These are phyloP conservation scores for Ceratobasidium sp. DNA, from an alignment of 1,284 basidiomycete species.

Conservation along the genomic window DNA sequence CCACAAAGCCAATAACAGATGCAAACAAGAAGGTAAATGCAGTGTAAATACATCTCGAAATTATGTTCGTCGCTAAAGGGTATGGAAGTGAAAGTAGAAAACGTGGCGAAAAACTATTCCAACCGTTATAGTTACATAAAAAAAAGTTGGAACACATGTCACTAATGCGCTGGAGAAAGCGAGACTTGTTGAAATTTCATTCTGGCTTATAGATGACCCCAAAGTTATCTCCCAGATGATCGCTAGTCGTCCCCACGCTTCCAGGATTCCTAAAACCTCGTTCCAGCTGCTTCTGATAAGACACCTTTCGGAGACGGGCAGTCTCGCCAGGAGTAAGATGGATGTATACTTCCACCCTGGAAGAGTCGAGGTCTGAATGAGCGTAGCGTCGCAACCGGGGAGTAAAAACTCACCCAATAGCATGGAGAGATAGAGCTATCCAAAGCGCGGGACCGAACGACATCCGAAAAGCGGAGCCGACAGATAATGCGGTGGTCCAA, in stretches of 20 bases:
- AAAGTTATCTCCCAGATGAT: constrained; percentile 43
- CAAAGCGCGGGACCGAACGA: constrained; percentile 35
- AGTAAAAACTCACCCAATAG: constrained; percentile 16
- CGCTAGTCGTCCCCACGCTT: constrained; percentile 37
- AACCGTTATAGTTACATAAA: too few relatives aligned
- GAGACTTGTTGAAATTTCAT: background rate
- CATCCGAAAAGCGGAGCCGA: constrained; percentile 31
- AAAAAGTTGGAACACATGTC: too few relatives aligned
- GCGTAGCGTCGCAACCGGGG: background rate
- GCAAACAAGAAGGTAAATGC: too few relatives aligned
- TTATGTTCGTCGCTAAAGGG: too few relatives aligned
- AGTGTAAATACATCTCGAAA: too few relatives aligned
- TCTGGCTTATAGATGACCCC: constrained; percentile 25
- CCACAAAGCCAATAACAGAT: too few relatives aligned
- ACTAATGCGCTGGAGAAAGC: too few relatives aligned
- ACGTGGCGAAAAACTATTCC: too few relatives aligned
- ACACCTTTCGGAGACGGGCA: constrained; percentile 31
- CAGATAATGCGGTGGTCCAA: constrained; percentile 1
- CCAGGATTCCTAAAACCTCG: constrained; percentile 18
- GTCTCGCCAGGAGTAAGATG: constrained; percentile 42
- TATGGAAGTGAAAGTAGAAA: too few relatives aligned
- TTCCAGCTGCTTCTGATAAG: constrained; percentile 43
- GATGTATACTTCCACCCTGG: constrained; percentile 23
- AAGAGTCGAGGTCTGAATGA: too few relatives aligned
- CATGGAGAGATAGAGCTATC: constrained; percentile 32